Conservation (phyloP, 202 grass and related monocot genomes). For the Hordeum pubiflorum region DNA sequence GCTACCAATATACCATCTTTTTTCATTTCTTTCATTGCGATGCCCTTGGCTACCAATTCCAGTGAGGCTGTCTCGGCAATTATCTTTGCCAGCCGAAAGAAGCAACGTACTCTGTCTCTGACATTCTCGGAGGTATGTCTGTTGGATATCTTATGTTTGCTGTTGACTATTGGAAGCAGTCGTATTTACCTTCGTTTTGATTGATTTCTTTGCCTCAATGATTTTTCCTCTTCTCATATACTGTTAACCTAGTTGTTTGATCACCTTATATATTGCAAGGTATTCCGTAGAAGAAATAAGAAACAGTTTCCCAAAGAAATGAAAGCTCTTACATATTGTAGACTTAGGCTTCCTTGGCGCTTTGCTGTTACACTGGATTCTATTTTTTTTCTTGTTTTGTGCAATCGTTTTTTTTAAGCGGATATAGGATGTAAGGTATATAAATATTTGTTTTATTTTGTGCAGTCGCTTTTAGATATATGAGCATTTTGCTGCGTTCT, state of each 20-base stretch:
- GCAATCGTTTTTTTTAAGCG: neutral
- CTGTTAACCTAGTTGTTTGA: neutral
- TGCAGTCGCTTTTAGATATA: neutral
- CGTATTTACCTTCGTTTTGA: neutral
- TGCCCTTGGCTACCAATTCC: conserved; percentile 93
- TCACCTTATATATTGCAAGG: neutral
- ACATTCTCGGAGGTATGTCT: conserved; percentile 84
- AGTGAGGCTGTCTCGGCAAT: conserved; percentile 92
- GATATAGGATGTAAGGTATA: neutral
- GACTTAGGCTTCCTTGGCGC: neutral
- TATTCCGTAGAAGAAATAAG: neutral
- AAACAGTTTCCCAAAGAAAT: neutral
- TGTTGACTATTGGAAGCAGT: neutral
- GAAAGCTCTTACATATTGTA: neutral
- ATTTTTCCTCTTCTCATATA: neutral
- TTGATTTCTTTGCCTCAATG: neutral
- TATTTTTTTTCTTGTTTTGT: neutral
- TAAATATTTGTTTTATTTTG: neutral
- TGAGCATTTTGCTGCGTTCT: neutral
- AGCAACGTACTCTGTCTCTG: conserved; percentile 65
- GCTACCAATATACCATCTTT: conserved; percentile 84
- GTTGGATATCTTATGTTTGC: neutral
- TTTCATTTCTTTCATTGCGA: conserved; percentile 90
- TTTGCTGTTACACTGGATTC: neutral
- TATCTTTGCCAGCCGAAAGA: conserved; percentile 83